phyloP scores from a whole-genome alignment of 2,329 filamentous ascomycete genomes.

The Exophiala phaeomuriformis region DNA sequence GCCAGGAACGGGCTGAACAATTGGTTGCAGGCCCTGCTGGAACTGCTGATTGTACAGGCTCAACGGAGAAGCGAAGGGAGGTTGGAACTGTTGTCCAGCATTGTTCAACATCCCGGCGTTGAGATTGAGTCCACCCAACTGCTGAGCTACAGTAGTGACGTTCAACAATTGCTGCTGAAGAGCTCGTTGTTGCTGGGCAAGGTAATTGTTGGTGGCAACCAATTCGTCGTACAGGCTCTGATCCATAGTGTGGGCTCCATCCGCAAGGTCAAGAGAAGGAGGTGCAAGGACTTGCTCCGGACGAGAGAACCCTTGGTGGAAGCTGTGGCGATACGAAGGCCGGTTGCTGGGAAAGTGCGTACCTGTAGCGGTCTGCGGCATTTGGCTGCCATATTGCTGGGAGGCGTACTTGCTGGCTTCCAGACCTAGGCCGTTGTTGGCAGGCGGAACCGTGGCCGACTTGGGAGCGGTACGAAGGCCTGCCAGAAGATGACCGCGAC shows the following conservation, averaged over 20 bases:
- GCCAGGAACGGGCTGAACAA: conserved; percentile 55
- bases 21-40: conserved; percentile 58
- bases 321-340: conserved; percentile 37
- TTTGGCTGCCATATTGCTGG: conserved; percentile 39
- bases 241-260: conserved; percentile 68
- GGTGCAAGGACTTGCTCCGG: conserved; percentile 85
- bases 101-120: conserved; percentile 38
- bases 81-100: conserved; percentile 44
- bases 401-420: conserved; percentile 44
- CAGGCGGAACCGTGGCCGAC: conserved; percentile 64
- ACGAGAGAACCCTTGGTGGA: conserved; percentile 57
- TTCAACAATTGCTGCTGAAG: conserved; percentile 86
- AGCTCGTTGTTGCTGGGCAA: conserved; percentile 89
- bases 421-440: conserved; percentile 47
- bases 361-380: conserved; percentile 55
- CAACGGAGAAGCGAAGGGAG: conserved; percentile 49
- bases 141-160: conserved; percentile 74
- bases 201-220: conserved; percentile 81
- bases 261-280: conserved; percentile 67
- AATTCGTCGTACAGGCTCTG: conserved; percentile 81
- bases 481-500: conserved; percentile 87
- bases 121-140: conserved; percentile 70
- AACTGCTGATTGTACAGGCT: conserved; percentile 59
- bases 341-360: conserved; percentile 46
- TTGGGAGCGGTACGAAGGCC: conserved; percentile 91